These are phyloP conservation scores for Knoxia roxburghii DNA, from an alignment of 257 asterid genomes.

Conservation along the genomic window DNA sequence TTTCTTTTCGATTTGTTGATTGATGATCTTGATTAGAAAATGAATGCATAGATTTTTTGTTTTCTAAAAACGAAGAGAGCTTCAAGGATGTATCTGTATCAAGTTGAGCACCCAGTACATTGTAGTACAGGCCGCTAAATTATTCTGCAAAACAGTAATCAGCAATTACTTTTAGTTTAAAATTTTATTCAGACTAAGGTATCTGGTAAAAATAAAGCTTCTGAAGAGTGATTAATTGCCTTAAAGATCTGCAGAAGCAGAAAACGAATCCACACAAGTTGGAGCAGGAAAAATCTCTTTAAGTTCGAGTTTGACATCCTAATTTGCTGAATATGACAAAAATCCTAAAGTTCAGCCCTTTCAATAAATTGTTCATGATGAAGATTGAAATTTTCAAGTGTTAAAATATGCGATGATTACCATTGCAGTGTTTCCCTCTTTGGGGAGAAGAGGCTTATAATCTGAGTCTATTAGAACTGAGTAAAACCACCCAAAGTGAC, in stretches of 20 bases:
- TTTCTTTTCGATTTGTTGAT: too few relatives aligned
- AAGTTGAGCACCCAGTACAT: constrained; percentile 72
- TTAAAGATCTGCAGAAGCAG: constrained; percentile 80
- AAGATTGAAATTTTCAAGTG: neutral
- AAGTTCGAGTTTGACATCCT: constrained; percentile 48
- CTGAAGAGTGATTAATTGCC: constrained; percentile 36
- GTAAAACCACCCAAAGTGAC: constrained; percentile 3
- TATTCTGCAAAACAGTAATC: constrained; percentile 45
- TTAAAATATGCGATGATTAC: constrained; percentile 31
- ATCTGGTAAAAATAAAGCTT: neutral
- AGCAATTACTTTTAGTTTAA: neutral
- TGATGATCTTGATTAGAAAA: too few relatives aligned
- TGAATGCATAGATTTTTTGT: too few relatives aligned
- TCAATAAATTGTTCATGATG: neutral
- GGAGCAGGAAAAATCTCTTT: constrained; percentile 46
- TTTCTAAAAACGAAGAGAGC: neutral
- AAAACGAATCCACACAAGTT: constrained; percentile 67
- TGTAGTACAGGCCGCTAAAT: constrained; percentile 43
- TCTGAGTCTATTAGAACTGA: constrained; percentile 66
- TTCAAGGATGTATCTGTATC: constrained; percentile 52
- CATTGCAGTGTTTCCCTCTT: constrained; percentile 56
- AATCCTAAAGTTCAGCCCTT: neutral
- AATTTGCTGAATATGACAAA: constrained; percentile 48
- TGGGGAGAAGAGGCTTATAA: constrained; percentile 56
- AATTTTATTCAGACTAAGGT: neutral